Percentiles rank a stretch among this genome's conserved stretches.
Evolutionary conservation across 1,284 basidiomycete species (phyloP).

Genomic region (Sanguinoderma infundibulare): DNA sequence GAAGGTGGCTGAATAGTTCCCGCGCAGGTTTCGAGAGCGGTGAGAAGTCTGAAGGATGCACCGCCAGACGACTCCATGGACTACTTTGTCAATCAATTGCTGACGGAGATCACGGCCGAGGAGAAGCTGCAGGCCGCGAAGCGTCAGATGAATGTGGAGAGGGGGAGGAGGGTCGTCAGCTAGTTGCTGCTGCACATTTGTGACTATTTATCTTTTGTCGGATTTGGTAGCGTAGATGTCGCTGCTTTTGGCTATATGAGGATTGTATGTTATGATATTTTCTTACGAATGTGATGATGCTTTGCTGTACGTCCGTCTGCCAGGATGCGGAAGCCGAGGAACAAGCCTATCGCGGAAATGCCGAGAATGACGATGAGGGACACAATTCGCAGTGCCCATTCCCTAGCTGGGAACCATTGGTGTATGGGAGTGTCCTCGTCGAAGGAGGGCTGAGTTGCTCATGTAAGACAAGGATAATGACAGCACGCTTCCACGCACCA

Average conservation of each 20-base stretch:
- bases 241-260: background rate
- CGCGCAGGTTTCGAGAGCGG: constrained; percentile 53
- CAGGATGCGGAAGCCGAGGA: constrained; percentile 74
- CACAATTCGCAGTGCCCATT: constrained; percentile 90
- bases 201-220: background rate
- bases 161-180: constrained; percentile 29
- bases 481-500: constrained; percentile 54
- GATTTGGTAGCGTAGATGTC: background rate
- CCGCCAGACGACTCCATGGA: constrained; percentile 48
- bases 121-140: constrained; percentile 62
- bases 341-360: constrained; percentile 75
- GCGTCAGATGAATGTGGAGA: constrained; percentile 37
- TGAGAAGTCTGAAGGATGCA: constrained; percentile 53
- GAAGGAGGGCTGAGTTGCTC: constrained; percentile 76
- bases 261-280: background rate
- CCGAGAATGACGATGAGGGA: constrained; percentile 83
- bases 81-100: constrained; percentile 53
- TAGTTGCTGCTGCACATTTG: background rate
- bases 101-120: constrained; percentile 61
- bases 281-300: background rate
- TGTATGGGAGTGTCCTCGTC: constrained; percentile 76
- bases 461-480: background rate
- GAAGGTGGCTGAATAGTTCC: background rate
- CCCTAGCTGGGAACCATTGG: constrained; percentile 79
- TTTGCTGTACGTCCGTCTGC: constrained; percentile 13